Base-by-base conservation (phyloP, 2,329 filamentous ascomycete genomes). In the Penicillium verrucosum region DNA sequence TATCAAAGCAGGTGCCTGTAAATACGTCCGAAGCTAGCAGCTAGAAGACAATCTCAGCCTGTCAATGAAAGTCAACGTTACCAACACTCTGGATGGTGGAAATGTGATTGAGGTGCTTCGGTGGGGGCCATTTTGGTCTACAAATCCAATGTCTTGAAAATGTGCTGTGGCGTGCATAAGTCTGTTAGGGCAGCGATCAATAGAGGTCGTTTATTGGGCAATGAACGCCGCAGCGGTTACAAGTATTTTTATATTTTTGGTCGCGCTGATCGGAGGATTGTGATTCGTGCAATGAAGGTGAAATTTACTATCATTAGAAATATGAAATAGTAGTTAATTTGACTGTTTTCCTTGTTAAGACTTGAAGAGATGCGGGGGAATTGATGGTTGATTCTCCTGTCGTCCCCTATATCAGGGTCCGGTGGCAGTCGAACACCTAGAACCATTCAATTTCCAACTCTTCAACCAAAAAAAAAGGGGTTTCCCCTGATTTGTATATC, bases 181-280 rank as follows among this genome's bases (percentile, higher is more conserved):
- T 51, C 40, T 43, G 10, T 49, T 36, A 29, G 38, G 55, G 45
- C 42, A 29, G 51, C 23, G 44, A 52, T 46, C 29, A 50, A 55
- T 45, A 12, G n/a, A 5, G 9, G 23, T 1, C n/a, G 32, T 14
- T 54, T 49, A 57, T 64, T 65, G 61, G 61, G 21, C n/a, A 47
- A 21, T 16, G 54, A 61, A 52, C 57, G 64, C 64, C 62, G 57
- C 63, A 49, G 64, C 64, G 64, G 65, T 55, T 66, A 66, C 38
- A 54, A 50, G 25, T 52, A 56, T 58, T 61, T 57, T 56, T 56
- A 50, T 56, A 60, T 61, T 60, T 59, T 59, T 58, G 57, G 56
- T 54, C 51, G 29, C 23, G 57, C 44, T 25, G 51, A 57, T 56
- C 50, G 34, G 7, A 43, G 23, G 29, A 18, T 50, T 32, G 11